A percentile compares a stretch with the other conserved stretches of the same genome.
These are phyloP conservation scores for Aspergillus amoenus DNA, from an alignment of 2,329 filamentous ascomycete genomes.

Conservation along the genomic window DNA sequence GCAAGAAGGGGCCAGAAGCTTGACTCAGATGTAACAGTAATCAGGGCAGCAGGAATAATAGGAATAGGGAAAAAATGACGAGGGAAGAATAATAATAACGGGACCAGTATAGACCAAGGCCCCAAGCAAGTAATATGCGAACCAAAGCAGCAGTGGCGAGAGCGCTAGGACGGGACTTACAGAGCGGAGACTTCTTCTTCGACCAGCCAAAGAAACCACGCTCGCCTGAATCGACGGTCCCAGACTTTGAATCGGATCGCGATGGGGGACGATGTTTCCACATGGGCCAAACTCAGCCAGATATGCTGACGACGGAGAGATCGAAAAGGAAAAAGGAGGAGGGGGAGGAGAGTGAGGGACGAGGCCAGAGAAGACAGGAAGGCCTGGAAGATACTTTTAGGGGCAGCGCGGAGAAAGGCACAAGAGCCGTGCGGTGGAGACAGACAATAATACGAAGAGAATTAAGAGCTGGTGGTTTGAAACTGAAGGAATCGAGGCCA, in stretches of 20 bases:
- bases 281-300: conserved; percentile 29
- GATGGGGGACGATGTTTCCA: conserved; percentile 43
- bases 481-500: conserved; percentile 8
- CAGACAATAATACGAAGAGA: not conserved
- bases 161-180: conserved; percentile 23
- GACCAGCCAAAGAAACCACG: conserved; percentile 38
- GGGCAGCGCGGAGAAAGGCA: not conserved
- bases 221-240: conserved; percentile 35
- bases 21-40: conserved; percentile 6
- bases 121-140: not conserved
- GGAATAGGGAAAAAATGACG: conserved; percentile 3
- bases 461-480: conserved; percentile 3
- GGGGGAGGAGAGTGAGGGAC: conserved; percentile 9
- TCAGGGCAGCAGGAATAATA: conserved; percentile 8
- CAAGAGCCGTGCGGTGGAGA: not conserved
- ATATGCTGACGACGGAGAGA: conserved; percentile 17
- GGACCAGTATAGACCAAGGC: conserved; percentile 5
- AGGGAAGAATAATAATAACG: conserved; percentile 8
- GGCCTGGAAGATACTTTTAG: conserved; percentile 2
- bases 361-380: conserved; percentile 9
- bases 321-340: conserved; percentile 13
- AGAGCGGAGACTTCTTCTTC: conserved; percentile 34
- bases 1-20: conserved; percentile 2
- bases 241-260: conserved; percentile 40
- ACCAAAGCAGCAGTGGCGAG: conserved; percentile 7